These are phyloP conservation scores for Malassezia obtusa DNA, from an alignment of 1,284 basidiomycete genomes.

Conservation along the genomic window DNA sequence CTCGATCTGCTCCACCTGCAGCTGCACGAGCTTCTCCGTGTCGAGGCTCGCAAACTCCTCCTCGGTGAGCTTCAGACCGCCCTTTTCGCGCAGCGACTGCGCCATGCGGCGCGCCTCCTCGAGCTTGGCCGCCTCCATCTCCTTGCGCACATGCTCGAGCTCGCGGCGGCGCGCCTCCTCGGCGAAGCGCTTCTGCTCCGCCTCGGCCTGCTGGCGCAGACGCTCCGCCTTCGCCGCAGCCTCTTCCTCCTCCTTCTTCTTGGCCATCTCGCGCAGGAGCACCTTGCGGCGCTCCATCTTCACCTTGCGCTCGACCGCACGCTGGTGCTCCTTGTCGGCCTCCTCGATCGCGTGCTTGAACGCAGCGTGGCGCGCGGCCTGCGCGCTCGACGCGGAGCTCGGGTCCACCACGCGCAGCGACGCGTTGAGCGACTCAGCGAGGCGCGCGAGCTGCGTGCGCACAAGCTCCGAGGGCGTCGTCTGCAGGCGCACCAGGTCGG, in stretches of 20 bases:
- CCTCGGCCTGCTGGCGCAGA: slow-evolving; percentile 53
- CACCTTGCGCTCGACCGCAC: slow-evolving; percentile 38
- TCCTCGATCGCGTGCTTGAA: slow-evolving; percentile 37
- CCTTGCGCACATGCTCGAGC: slow-evolving; percentile 65
- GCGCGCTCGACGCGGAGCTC: slow-evolving; percentile 23
- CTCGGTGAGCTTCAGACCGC: slow-evolving; percentile 73
- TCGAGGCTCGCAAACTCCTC: slow-evolving; percentile 70
- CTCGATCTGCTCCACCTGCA: slow-evolving; percentile 68
- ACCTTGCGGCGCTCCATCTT: slow-evolving; percentile 79
- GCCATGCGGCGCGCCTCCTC: slow-evolving; percentile 86
- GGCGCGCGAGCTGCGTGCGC: slow-evolving; percentile 43
- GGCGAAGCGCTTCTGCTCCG: slow-evolving; percentile 61
- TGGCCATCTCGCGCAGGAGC: slow-evolving; percentile 72
- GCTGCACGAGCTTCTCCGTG: slow-evolving; percentile 75
- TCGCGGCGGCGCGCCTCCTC: slow-evolving; percentile 67
- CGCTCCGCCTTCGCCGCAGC: slow-evolving; percentile 67
- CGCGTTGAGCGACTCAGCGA: slow-evolving; percentile 41
- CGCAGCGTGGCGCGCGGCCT: slow-evolving; percentile 30
- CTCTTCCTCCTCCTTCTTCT: slow-evolving; percentile 83
- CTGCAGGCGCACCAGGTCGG: slow-evolving; percentile 39
- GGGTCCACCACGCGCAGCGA: slow-evolving; percentile 41
- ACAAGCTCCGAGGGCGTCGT: slow-evolving; percentile 44
- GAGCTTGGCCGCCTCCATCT: slow-evolving; percentile 70
- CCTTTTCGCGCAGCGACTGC: slow-evolving; percentile 71
- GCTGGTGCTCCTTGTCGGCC: slow-evolving; percentile 44